Evolutionary conservation across 768 basidiomycete species (phyloP), one percentile per base, ranked within the genome.

Genomic region (Boletus barrowsii): DNA sequence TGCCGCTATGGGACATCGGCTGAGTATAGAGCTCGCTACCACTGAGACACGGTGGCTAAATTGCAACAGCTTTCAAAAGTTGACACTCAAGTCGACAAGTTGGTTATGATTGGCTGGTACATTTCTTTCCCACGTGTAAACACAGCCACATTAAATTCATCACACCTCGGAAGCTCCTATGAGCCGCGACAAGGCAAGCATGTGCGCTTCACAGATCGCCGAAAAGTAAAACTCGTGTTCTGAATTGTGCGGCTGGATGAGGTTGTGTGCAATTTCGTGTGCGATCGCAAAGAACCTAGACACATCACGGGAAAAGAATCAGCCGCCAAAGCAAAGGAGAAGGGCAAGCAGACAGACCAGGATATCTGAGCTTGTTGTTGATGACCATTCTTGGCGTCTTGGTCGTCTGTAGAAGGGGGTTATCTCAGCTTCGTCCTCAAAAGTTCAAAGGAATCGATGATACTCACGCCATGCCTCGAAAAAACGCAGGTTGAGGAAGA

Each of bases 161-260:
- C 33, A 35, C 10, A 33, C 11, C 32, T 11, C 32, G 3, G 32
- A 33, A 13, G 13, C 13, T 13, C 33, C 33, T 13, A 35, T 35
- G 33, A 35, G 33, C 33, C 33, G 33, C 33, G 33, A 35, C 14
- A 35, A 14, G 10, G 33, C 33, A 35, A 35, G 37, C 26, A 86
- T 65, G 63, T 80, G 78, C 33, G 77, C 80, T 71, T 97, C 91
- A 58, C 89, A 90, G 18, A 98, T 88, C 7, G 90, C 85, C 29
- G 92, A 92, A 63, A 96, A 94, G 69, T 92, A 97, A 69, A 97
- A 98, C 58, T 93, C 92, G 59, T 96, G 94, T 65, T 94, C 87
- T 1, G 90, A 86, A 68, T 96, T 94, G 63, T 97, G 95, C 0
- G 83, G 81, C 40, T 84, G 78, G 15, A 95, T 87, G 3, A 97